A percentile compares a stretch with the other conserved stretches of the same genome.
Evolutionary conservation across 2,329 filamentous ascomycete species (phyloP).

Genomic region (Fonsecaea monophora): DNA sequence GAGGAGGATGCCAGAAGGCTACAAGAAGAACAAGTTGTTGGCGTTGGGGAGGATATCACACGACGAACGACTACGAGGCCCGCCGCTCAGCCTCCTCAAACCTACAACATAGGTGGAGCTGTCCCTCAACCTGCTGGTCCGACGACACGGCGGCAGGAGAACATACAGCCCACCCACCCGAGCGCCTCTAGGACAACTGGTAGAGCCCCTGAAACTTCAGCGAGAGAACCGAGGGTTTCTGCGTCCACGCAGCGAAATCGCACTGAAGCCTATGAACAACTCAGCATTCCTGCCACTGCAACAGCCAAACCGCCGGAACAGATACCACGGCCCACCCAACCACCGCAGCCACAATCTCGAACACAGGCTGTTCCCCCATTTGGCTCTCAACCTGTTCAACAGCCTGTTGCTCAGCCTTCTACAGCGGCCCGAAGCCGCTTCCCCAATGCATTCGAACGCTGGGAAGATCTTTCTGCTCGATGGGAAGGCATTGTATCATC

Average conservation of each 20-base stretch:
- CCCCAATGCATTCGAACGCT: constrained; percentile 95
- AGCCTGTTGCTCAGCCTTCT: constrained; percentile 41
- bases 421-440: constrained; percentile 49
- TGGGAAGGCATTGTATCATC: constrained; percentile 98
- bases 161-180: constrained; percentile 38
- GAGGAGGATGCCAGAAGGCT: constrained; percentile 50
- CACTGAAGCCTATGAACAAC: constrained; percentile 39
- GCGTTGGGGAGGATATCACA: constrained; percentile 59
- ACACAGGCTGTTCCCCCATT: constrained; percentile 29
- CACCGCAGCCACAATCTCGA: constrained; percentile 42
- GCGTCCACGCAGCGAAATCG: constrained; percentile 36
- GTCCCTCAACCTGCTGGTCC: constrained; percentile 20
- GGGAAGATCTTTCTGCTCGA: constrained; percentile 95
- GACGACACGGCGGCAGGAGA: constrained; percentile 33
- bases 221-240: constrained; percentile 32
- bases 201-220: constrained; percentile 37
- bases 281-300: constrained; percentile 34
- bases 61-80: constrained; percentile 40
- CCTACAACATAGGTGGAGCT: constrained; percentile 30
- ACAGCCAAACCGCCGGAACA: constrained; percentile 28
- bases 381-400: constrained; percentile 46
- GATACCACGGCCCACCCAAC: constrained; percentile 28
- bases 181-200: constrained; percentile 25
- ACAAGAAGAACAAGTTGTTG: constrained; percentile 65
- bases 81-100: constrained; percentile 29